Conservation (phyloP, 176 grass and related monocot species). For the Secale cereale region DNA sequence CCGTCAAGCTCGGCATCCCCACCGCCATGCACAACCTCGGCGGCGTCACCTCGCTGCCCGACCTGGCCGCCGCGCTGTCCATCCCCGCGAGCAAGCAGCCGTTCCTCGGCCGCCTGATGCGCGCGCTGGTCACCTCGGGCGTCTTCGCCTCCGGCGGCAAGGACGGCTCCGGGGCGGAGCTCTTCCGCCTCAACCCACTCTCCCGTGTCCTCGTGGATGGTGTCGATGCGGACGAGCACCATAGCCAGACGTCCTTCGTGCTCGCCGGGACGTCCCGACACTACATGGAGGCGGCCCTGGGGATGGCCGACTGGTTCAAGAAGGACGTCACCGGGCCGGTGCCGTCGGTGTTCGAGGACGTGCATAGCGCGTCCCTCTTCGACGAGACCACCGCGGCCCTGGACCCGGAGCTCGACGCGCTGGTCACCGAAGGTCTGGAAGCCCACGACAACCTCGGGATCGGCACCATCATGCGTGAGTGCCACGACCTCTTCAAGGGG, state of each 20-base stretch:
- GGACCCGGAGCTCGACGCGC: background rate
- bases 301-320: conserved; percentile 37
- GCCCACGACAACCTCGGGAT: background rate
- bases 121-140: conserved; percentile 18
- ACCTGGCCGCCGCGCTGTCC: conserved; percentile 18
- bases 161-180: background rate
- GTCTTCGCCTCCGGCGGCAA: background rate
- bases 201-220: conserved; percentile 24
- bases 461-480: background rate
- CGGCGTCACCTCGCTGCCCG: background rate
- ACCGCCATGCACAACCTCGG: conserved; percentile 29
- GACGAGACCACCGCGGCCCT: background rate
- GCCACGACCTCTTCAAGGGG: conserved; percentile 11
- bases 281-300: background rate
- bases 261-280: background rate
- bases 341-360: background rate
- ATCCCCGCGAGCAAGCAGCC: background rate
- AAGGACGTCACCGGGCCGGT: background rate
- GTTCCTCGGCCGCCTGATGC: conserved; percentile 36
- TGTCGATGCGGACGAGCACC: background rate
- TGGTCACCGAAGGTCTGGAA: background rate
- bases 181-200: conserved; percentile 22
- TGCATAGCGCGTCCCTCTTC: background rate
- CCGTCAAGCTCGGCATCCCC: conserved; percentile 36
- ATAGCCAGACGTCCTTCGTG: background rate